Conservation (phyloP, 345 rosid genomes). For the Linum trigynum region DNA sequence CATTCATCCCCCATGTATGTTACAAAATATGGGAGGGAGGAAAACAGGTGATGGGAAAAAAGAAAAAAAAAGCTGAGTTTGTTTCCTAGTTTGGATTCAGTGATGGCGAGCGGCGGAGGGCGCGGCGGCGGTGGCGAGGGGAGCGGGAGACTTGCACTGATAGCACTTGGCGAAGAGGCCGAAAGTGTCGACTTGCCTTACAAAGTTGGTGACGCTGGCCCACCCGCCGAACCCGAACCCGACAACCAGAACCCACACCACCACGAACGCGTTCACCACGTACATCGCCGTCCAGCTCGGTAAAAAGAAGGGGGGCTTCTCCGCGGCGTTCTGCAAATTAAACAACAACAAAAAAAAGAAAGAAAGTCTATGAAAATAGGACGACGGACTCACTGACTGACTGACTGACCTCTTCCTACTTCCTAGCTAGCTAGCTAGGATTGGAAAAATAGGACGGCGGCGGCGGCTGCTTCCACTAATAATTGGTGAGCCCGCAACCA, state of each 20-base stretch:
- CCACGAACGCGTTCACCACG: constrained; percentile 58
- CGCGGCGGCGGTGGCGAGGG: constrained; percentile 28
- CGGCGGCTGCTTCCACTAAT: no score
- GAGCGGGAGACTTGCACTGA: constrained; percentile 72
- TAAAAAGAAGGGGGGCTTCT: constrained; percentile 75
- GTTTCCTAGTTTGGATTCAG: constrained; percentile 16
- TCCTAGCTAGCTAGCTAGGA: no score
- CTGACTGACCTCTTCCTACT: no score
- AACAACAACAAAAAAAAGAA: no score
- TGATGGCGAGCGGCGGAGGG: constrained; percentile 26
- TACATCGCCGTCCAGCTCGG: constrained; percentile 94
- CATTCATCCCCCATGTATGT: constrained; percentile 39
- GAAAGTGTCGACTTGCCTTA: constrained; percentile 73
- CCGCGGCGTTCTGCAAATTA: constrained; percentile 73
- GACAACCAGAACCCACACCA: constrained; percentile 69
- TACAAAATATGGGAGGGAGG: constrained; percentile 33
- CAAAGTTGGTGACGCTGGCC: constrained; percentile 94
- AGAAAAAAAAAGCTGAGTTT: not conserved
- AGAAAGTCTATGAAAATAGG: not conserved
- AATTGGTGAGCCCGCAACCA: no score
- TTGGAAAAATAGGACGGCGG: no score
- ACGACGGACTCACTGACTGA: not conserved
- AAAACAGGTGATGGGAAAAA: no score
- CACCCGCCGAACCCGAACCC: constrained; percentile 94
- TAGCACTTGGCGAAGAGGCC: constrained; percentile 97